phyloP scores from a whole-genome alignment of 2,329 filamentous ascomycete genomes.

The Neopestalotiopsis clavispora region DNA sequence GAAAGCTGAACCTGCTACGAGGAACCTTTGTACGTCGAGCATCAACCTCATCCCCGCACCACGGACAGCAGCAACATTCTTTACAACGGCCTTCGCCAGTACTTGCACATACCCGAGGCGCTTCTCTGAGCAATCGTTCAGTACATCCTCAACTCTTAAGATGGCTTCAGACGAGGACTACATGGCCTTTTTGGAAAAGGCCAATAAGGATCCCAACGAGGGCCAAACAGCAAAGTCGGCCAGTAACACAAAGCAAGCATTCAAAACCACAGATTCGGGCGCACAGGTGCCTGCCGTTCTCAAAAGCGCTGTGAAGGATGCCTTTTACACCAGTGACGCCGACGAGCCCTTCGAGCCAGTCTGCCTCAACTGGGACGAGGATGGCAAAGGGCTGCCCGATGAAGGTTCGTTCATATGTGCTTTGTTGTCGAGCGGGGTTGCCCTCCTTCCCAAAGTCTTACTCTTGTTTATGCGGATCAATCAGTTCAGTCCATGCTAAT shows the following conservation, averaged over 20 bases:
- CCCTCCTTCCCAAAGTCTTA: not conserved
- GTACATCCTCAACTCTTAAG: constrained; percentile 29
- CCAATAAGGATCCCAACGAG: constrained; percentile 77
- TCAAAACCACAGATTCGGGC: constrained; percentile 59
- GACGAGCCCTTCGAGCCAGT: constrained; percentile 87
- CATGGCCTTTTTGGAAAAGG: constrained; percentile 83
- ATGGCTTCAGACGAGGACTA: constrained; percentile 86
- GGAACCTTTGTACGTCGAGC: not conserved
- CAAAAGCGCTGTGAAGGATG: constrained; percentile 53
- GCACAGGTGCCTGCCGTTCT: constrained; percentile 66
- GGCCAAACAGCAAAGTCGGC: constrained; percentile 46
- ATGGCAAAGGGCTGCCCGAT: constrained; percentile 58
- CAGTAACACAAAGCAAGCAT: constrained; percentile 40
- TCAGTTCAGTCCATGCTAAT: constrained; percentile 2
- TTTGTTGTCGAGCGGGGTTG: not conserved
- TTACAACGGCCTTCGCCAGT: not conserved
- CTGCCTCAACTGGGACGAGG: constrained; percentile 64
- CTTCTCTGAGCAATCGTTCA: constrained; percentile 18
- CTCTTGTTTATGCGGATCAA: not conserved
- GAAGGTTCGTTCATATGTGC: constrained; percentile 55
- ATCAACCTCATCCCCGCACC: not conserved
- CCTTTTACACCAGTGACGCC: constrained; percentile 78
- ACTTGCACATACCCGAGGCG: not conserved
- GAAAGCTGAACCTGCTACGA: not conserved
- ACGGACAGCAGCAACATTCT: not conserved